Evolutionary conservation across 148 eudicot genomes (phyloP).

Genomic region (Linanthus parryae): DNA sequence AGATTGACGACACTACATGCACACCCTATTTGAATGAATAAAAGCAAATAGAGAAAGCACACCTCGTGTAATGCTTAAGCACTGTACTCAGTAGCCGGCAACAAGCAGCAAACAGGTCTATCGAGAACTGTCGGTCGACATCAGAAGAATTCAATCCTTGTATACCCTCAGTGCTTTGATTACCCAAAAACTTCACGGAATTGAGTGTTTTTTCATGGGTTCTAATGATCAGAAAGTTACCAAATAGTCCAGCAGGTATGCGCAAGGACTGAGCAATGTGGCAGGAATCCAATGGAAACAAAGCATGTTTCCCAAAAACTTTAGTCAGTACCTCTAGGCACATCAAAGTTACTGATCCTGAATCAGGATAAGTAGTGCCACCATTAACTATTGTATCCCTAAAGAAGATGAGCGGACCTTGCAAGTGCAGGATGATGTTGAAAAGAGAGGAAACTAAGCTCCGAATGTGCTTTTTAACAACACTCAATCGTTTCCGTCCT

Average conservation of each 20-base stretch:
- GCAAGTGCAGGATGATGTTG: constrained; percentile 74
- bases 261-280: constrained; percentile 59
- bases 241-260: constrained; percentile 59
- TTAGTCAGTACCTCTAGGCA: constrained; percentile 67
- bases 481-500: constrained; percentile 55
- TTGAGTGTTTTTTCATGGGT: no score
- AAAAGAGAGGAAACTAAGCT: constrained; percentile 58
- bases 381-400: constrained; percentile 10
- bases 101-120: constrained; percentile 70
- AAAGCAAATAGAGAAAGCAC: constrained; percentile 6
- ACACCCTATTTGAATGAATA: no score
- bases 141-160: constrained; percentile 14
- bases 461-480: constrained; percentile 51
- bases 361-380: constrained; percentile 45
- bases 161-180: constrained; percentile 13
- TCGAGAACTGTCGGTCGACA: constrained; percentile 48
- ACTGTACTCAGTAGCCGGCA: constrained; percentile 70
- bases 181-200: constrained; percentile 14
- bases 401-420: constrained; percentile 53
- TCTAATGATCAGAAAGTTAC: no score
- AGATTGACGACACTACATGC: no score
- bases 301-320: constrained; percentile 59
- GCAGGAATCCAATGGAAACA: constrained; percentile 47
- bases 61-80: constrained; percentile 81
- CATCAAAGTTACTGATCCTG: constrained; percentile 81